Evolutionary conservation across 805 yeast species (phyloP), one percentile per base, ranked within the genome.

Genomic region (Cephaloascus albidus): DNA sequence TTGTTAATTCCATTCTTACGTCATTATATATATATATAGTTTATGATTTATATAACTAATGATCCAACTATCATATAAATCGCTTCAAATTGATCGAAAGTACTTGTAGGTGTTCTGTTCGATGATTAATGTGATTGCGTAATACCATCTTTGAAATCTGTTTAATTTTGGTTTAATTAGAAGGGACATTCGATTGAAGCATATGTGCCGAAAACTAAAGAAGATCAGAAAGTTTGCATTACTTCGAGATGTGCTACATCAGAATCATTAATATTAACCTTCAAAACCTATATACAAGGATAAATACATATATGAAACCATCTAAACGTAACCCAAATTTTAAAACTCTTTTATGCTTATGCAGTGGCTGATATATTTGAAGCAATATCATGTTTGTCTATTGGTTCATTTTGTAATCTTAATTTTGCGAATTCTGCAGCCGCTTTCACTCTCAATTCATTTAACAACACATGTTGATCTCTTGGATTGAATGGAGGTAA

Each of bases 401-500:
- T 20, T 27, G 38, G 37, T 36, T 43, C 40, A 42, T 40, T 10
- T 36, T 40, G 33, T 42, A n/a, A 45, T 18, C 63, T 50, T 45
- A 44, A 45, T 32, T 37, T 44, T 17, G 55, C 55, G 48, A 66
- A 66, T 30, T 55, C 69, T 30, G 44, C 53, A 33, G 64, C 48
- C 1, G 70, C 68, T 47, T 46, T 51, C 35, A 57, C 61, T 41
- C 76, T 65, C 51, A 85, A 57, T 46, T 76, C 78, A 50, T 79
- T 81, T 48, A 86, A 65, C 41, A 84, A 59, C 3, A 77, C 78
- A 44, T 75, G 70, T 55, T 82, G 83, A 51, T 82, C 84, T 50
- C 84, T 76, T 18, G 86, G 76, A 44, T 70, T 70, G 53, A 72
- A 66, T 48, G 72, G 62, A 19, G 72, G 81, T 47, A 86, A 60